These are phyloP conservation scores for Agrocybe pediades DNA, from an alignment of 768 basidiomycete genomes.

Conservation along the genomic window DNA sequence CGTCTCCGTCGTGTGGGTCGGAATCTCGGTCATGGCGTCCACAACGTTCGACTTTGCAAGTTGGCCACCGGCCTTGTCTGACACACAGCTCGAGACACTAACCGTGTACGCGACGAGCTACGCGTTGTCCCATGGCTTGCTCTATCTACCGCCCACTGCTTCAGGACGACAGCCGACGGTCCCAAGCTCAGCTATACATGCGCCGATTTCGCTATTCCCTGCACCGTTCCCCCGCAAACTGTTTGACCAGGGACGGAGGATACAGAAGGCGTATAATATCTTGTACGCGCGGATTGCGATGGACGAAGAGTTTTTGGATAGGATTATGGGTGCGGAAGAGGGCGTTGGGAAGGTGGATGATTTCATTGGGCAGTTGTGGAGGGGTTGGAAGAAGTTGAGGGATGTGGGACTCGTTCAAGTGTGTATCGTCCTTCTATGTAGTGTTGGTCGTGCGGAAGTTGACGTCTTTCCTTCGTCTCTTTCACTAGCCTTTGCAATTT, in stretches of 20 bases:
- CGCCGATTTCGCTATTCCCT: conserved; percentile 87
- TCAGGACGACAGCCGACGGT: conserved; percentile 46
- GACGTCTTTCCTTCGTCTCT: too few relatives aligned
- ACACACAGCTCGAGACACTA: conserved; percentile 59
- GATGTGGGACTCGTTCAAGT: conserved; percentile 59
- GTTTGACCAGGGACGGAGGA: conserved; percentile 61
- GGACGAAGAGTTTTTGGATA: conserved; percentile 79
- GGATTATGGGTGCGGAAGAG: conserved; percentile 75
- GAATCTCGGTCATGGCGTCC: conserved; percentile 26
- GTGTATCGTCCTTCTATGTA: not conserved
- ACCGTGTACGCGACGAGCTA: conserved; percentile 74
- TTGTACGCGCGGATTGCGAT: conserved; percentile 84
- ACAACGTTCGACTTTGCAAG: conserved; percentile 48
- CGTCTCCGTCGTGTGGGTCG: not conserved
- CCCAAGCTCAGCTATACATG: conserved; percentile 82
- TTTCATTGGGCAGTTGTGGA: conserved; percentile 87
- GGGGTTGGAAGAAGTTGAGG: conserved; percentile 76
- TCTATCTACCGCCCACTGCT: conserved; percentile 72
- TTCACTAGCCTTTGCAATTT: conserved; percentile 83
- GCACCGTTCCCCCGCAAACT: conserved; percentile 78
- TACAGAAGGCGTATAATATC: conserved; percentile 82
- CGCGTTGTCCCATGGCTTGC: conserved; percentile 81
- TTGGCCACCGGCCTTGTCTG: conserved; percentile 78
- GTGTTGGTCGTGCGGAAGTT: too few relatives aligned
- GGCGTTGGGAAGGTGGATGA: conserved; percentile 84